Base-by-base conservation (phyloP, 192 early-diverging fungal genomes). In the Pilaira anomala region DNA sequence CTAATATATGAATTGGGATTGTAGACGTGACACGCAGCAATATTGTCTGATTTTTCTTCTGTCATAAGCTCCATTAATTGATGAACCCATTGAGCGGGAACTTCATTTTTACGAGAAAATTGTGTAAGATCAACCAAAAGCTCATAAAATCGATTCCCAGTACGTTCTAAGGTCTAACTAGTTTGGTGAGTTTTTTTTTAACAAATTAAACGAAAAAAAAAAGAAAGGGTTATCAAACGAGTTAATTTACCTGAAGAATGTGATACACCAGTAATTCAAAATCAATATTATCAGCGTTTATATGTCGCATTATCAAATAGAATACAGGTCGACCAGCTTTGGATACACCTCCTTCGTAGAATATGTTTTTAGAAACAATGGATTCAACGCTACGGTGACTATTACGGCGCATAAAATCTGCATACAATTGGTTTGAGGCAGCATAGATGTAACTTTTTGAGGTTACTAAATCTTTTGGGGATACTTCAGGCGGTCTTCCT, bases 121-220 rank as follows among this genome's bases (percentile, higher is more conserved):
- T 82, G 80, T 42, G 86, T 86, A 63, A 83, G 50, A 60, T 91
- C 89, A 72, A 91, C 71, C 29, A 91, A 75, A 45, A 91, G 56
- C 54, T 91, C 89, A 72, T 82, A 89, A 29, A 74, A 69, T 48
- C 74, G 77, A 24, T 68, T 73, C 12, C 78, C 69, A 18, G 78
- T 49, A 26, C 81, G 72, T 52, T 85, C 78, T 21, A 90, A 66
- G 28, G 75, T 67, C 16, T 76, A 71, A 41, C 16, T 30, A 55
- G 58, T 29, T 12, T 7, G 12, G 18, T 21, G 18, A 42, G 16
- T 44, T 3, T 25, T 44, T 39, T 6, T 36, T 36, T 2, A 24
- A n/a, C n/a, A n/a, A n/a, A n/a, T n/a, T n/a, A n/a, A n/a, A n/a
- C n/a, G 40, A 9, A 11, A 36, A 30, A 52, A 48, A 5, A 2